Base-by-base conservation (phyloP, 495 filamentous ascomycete species). In the Pyronema omphalodes region DNA sequence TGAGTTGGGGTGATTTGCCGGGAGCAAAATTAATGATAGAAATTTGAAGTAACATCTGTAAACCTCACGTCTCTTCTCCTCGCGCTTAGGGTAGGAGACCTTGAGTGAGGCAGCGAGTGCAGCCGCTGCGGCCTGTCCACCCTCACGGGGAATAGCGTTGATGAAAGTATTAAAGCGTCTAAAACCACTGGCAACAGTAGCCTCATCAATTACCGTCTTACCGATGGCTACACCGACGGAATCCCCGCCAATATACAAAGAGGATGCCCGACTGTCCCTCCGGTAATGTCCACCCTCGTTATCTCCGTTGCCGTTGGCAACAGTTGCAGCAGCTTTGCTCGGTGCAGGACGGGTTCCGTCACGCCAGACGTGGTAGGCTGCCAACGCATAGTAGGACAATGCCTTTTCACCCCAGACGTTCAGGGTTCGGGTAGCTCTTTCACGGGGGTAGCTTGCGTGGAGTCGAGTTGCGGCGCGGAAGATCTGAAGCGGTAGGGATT, bases 301-400 rank as follows among this genome's bases (percentile, higher is more conserved):
- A 29, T 29, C 23, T 29, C 23, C 23, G 23, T 29, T 29, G 5
- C 2, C 5, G 23, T 29, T 29, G 5, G 23, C 23, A 29, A 29
- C 23, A 5, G 23, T 1, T 1, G 23, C 23, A 5, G 23, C 23
- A 29, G 23, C 23, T 29, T 29, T 29, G 5, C 1, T 29, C 23
- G 23, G 3, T 71, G 74, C 51, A 69, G 74, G 5, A 70, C 57
- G 37, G 58, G 62, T 17, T 56, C 61, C 7, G 23, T 65, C 57
- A 9, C 52, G 11, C 63, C 63, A 66, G 50, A 64, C 66, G n/a
- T 52, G 43, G 43, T 65, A 64, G n/a, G 62, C 45, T 19, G 54
- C 55, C n/a, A 65, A 54, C 8, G 63, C 63, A 9, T 58, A 62
- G n/a, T 58, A 54, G 0, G 58, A 58, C 14, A 66, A 55, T 0